Evolutionary conservation across 306 rosid genomes (phyloP), one percentile per base, ranked within the genome.

Genomic region (Sphenostylis stenocarpa): DNA sequence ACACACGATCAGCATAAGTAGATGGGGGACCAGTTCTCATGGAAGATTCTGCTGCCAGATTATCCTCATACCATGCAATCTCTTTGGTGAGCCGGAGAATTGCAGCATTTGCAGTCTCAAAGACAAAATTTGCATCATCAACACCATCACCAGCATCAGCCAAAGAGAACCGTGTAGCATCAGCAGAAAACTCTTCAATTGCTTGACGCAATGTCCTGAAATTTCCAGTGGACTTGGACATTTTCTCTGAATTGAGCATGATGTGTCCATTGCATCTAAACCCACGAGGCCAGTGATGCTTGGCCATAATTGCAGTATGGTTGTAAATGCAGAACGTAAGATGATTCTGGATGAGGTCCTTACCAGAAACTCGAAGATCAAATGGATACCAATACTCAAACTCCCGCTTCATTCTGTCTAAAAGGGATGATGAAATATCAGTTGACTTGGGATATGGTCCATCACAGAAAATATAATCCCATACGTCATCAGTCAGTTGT

Each of bases 311-410:
- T 70, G 98, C 98, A 16, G 96, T 82, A 69, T 93, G 98, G 81
- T 93, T 93, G 77, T 93, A 93, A 60, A 93, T 90, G 83, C 77
- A 70, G 84, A 93, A 93, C 41, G 97, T 93, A 43, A 93, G 90
- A 76, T 93, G 98, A 75, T 93, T 93, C 86, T 91, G 98, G 70
- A 93, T 87, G 56, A 93, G 93, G 87, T 91, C 98, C 82, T 93
- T 93, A n/a, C 97, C 98, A 76, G 98, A 93, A 52, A 88, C 98
- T 38, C 98, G 89, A 61, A 93, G 88, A 82, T 93, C 98, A 83
- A 91, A 93, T 16, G 98, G 98, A 67, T 93, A 93, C 98, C 98
- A 93, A 73, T 93, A 93, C 75, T 93, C 98, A 91, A 93, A 93
- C 86, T 93, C 98, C 66, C 57, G 86, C 85, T 91, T 93, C 97